These are phyloP conservation scores for Moesziomyces globuligerus DNA, from an alignment of 1,284 basidiomycete genomes.

Conservation along the genomic window DNA sequence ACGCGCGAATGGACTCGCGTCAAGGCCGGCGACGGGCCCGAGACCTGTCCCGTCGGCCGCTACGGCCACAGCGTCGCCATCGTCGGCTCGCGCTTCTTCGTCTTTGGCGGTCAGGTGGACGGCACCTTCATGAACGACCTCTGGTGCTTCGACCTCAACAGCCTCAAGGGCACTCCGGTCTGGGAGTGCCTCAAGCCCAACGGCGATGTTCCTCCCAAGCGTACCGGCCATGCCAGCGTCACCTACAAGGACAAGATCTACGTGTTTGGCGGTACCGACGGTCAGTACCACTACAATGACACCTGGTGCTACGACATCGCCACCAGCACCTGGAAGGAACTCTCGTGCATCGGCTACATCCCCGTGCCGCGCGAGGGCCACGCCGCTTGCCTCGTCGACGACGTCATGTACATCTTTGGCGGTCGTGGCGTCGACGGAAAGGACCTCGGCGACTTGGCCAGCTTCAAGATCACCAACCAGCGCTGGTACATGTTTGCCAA, in stretches of 20 bases:
- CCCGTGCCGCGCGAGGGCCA: constrained; percentile 96
- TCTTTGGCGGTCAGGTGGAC: constrained; percentile 97
- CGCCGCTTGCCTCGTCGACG: constrained; percentile 93
- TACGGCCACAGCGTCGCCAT: constrained; percentile 97
- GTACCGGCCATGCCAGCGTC: constrained; percentile 93
- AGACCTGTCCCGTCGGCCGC: constrained; percentile 79
- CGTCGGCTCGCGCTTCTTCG: constrained; percentile 88
- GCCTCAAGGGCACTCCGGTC: constrained; percentile 63
- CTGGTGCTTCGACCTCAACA: constrained; percentile 89
- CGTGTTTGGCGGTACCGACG: constrained; percentile 97
- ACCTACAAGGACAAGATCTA: constrained; percentile 82
- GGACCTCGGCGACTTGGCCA: constrained; percentile 91
- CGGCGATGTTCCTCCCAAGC: constrained; percentile 78
- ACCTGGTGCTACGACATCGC: constrained; percentile 94
- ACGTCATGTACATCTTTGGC: constrained; percentile 97
- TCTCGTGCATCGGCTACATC: constrained; percentile 96
- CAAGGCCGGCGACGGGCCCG: constrained; percentile 57
- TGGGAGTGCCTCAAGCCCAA: constrained; percentile 80
- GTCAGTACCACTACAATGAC: constrained; percentile 98
- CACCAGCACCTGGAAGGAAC: constrained; percentile 86
- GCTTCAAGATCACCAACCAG: constrained; percentile 85
- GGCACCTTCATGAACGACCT: constrained; percentile 87
- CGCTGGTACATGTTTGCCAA: constrained; percentile 99
- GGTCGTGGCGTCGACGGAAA: constrained; percentile 96
- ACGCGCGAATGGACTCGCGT: constrained; percentile 93